phyloP scores from a whole-genome alignment of 2,329 filamentous ascomycete species.

The Scolecobasidium constrictum region DNA sequence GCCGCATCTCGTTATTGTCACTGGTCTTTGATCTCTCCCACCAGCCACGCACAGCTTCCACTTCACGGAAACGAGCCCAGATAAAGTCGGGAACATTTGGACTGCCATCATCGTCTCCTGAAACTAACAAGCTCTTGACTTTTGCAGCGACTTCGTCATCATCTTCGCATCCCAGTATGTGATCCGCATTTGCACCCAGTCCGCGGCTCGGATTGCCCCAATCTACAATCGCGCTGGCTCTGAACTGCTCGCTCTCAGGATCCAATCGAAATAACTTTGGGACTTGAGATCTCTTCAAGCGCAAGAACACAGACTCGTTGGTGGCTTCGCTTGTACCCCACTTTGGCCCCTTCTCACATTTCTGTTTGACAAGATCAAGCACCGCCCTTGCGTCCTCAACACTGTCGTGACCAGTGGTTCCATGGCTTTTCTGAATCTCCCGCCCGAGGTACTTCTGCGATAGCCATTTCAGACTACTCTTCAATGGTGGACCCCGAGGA shows the following conservation, averaged over 20 bases:
- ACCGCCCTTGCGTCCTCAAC: slow-evolving; percentile 87
- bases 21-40: slow-evolving; percentile 33
- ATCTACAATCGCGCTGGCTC: slow-evolving; percentile 69
- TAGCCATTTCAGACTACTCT: slow-evolving; percentile 83
- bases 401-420: slow-evolving; percentile 71
- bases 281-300: slow-evolving; percentile 50
- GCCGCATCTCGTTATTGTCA: slow-evolving; percentile 16
- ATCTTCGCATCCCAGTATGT: slow-evolving; percentile 44
- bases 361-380: slow-evolving; percentile 86
- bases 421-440: slow-evolving; percentile 74
- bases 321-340: slow-evolving; percentile 76
- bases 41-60: slow-evolving; percentile 51
- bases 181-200: slow-evolving; percentile 44
- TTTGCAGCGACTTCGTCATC: slow-evolving; percentile 48
- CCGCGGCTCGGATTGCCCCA: slow-evolving; percentile 70
- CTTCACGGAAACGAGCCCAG: slow-evolving; percentile 51
- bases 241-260: slow-evolving; percentile 28
- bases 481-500: slow-evolving; percentile 77
- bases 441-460: slow-evolving; percentile 74
- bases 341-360: slow-evolving; percentile 80
- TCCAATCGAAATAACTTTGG: slow-evolving; percentile 28
- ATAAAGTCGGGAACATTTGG: slow-evolving; percentile 48
- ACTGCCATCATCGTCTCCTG: slow-evolving; percentile 37
- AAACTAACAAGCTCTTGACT: slow-evolving; percentile 38
- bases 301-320: slow-evolving; percentile 81